Percentiles rank a stretch among this genome's conserved stretches.
phyloP scores from a whole-genome alignment of 768 basidiomycete species.

The Termitomyces heimii region DNA sequence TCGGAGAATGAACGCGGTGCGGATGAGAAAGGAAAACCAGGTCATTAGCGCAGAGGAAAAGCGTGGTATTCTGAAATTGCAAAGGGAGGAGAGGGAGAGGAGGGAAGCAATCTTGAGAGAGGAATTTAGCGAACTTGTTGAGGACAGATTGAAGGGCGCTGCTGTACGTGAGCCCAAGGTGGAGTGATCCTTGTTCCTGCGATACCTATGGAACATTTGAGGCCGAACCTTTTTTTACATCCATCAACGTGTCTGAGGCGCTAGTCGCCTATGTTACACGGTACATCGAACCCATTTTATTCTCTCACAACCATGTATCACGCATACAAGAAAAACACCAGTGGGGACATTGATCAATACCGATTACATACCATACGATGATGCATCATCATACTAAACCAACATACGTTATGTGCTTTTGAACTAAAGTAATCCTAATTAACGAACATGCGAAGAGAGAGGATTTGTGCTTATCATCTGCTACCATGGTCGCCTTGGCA shows the following conservation, averaged over 20 bases:
- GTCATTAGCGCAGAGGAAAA: conserved; percentile 99
- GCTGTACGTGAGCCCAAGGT: conserved; percentile 4
- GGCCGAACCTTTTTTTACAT: neutral
- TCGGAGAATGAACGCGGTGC: conserved; percentile 96
- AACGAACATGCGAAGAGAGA: neutral
- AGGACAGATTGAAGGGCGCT: conserved; percentile 60
- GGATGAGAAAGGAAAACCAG: conserved; percentile 99
- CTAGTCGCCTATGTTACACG: too few species aligned
- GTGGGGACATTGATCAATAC: neutral
- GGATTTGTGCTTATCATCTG: conserved; percentile 36
- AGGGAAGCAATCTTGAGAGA: conserved; percentile 85
- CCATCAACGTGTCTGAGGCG: too few species aligned
- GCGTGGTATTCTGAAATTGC: conserved; percentile 89
- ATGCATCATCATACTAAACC: too few species aligned
- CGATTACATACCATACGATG: neutral
- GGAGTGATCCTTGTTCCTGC: neutral
- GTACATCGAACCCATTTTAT: too few species aligned
- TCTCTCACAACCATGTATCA: neutral
- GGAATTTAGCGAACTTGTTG: conserved; percentile 82
- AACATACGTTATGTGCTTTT: conserved; percentile 39
- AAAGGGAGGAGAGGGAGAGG: conserved; percentile 90
- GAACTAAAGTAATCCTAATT: conserved; percentile 62
- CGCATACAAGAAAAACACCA: neutral
- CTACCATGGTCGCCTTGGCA: conserved; percentile 57
- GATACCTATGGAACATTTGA: neutral